Evolutionary conservation across 2,329 filamentous ascomycete species (phyloP), one percentile per base, ranked within the genome.

Genomic region (Trichoderma sp.): DNA sequence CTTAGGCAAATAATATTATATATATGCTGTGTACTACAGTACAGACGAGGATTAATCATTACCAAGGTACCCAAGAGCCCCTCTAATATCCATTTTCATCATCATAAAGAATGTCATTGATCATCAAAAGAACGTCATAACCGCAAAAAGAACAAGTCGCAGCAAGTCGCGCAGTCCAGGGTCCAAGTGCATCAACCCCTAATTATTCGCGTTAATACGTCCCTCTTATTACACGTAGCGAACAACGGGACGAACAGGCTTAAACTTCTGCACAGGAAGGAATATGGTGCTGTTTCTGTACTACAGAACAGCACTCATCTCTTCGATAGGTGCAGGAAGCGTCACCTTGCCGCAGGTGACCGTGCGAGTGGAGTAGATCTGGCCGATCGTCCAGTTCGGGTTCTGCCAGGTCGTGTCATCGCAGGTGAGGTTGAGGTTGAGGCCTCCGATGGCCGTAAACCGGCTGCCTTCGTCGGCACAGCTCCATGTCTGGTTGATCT

Each of bases 401-500:
- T 83, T 85, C 75, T 81, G 8, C 76, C 76, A 82, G 1, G 9
- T 77, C 29, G 69, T 75, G 31, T 83, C 81, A 16, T 76, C 33
- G 80, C 83, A 84, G 7, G 75, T 45, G 21, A 84, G 79, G n/a
- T 81, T 73, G 31, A 83, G 78, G 14, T 77, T 75, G 63, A 77
- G 77, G 24, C 75, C 76, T 50, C 82, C 82, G 56, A 78, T 68
- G 56, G 81, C 82, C 62, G 76, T 79, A 78, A 82, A 84, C 53
- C 77, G 76, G 56, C 78, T 80, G 38, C 80, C 80, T 75, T 88
- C 85, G 35, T 86, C 85, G 62, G 78, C 77, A 81, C 88, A 90
- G 9, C 77, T 78, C 88, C 88, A 90, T 4, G 83, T 86, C 83
- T 89, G 87, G 81, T 87, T 87, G 77, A 89, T 76, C 41, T 80